Evolutionary conservation across 1,284 basidiomycete species (phyloP).

Genomic region (Ceratobasidium sp.): DNA sequence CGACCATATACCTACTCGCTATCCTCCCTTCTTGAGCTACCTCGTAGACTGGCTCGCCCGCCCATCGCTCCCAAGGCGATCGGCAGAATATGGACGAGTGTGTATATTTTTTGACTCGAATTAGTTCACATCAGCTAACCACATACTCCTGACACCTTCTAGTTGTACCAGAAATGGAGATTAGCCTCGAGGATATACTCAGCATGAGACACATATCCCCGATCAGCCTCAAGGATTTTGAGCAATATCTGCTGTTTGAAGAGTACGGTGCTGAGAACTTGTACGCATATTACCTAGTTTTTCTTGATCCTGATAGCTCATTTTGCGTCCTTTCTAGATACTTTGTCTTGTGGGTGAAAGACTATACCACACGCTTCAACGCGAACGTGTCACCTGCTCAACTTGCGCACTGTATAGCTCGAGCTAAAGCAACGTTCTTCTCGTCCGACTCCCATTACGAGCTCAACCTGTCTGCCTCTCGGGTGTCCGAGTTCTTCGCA

Average conservation of each 20-base stretch:
- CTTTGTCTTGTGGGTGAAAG: constrained; percentile 48
- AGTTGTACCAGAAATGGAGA: constrained; percentile 32
- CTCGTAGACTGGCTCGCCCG: constrained; percentile 2
- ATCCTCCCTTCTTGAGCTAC: constrained; percentile 18
- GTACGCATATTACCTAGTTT: constrained; percentile 20
- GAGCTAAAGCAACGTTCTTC: constrained; percentile 47
- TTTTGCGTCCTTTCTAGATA: constrained; percentile 28
- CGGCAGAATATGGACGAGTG: no score
- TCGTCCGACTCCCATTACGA: constrained; percentile 35
- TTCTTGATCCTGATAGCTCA: neutral
- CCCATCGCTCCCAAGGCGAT: neutral
- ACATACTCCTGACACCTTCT: neutral
- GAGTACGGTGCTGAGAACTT: constrained; percentile 48
- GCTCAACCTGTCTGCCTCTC: constrained; percentile 42
- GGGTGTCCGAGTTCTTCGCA: constrained; percentile 14
- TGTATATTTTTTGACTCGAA: no score
- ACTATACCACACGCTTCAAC: constrained; percentile 36
- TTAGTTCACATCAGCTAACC: no score
- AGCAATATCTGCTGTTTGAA: constrained; percentile 49
- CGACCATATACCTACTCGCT: constrained; percentile 7
- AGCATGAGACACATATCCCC: constrained; percentile 44
- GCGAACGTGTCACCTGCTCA: neutral
- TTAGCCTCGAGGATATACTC: constrained; percentile 30
- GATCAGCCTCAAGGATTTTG: constrained; percentile 49
- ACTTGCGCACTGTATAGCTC: constrained; percentile 17